phyloP scores from a whole-genome alignment of 768 basidiomycete genomes.

The Trametopsis cervina region DNA sequence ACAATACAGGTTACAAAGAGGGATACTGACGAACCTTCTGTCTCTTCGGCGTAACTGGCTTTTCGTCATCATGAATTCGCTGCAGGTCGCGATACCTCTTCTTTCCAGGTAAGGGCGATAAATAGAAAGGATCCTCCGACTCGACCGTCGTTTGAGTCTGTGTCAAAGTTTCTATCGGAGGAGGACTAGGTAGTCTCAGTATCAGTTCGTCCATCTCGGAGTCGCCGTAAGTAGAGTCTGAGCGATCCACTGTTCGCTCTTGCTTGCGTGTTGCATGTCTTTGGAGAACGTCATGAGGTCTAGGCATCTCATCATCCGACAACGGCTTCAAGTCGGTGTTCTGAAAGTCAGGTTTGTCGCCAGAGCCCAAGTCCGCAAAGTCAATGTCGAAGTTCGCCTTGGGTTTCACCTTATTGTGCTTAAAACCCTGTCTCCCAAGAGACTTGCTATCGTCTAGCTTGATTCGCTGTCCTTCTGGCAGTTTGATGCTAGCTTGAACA shows the following conservation, averaged over 20 bases:
- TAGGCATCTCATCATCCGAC: conserved; percentile 28
- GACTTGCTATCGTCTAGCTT: conserved; percentile 30
- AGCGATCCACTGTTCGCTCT: conserved; percentile 11
- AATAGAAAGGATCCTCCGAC: too few relatives aligned
- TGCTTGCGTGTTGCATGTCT: conserved; percentile 14
- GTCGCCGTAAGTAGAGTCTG: conserved; percentile 34
- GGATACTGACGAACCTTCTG: too few relatives aligned
- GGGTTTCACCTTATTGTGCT: conserved; percentile 3
- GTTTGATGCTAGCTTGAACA: conserved; percentile 26
- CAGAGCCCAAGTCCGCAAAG: conserved; percentile 35
- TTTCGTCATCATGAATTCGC: too few relatives aligned
- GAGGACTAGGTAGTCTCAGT: conserved; percentile 24
- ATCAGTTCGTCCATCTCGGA: conserved; percentile 39
- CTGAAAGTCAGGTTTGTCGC: conserved; percentile 2
- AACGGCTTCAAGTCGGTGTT: neutral
- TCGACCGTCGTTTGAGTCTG: too few relatives aligned
- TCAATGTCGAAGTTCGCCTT: conserved; percentile 43
- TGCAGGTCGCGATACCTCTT: neutral
- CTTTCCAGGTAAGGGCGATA: neutral
- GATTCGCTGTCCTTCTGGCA: conserved; percentile 33
- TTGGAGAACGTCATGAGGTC: conserved; percentile 27
- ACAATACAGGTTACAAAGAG: too few relatives aligned
- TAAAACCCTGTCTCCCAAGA: neutral
- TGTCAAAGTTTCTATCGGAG: neutral
- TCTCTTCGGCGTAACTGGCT: too few relatives aligned